Base-by-base conservation (phyloP, 345 rosid genomes). In the Pistacia vera region DNA sequence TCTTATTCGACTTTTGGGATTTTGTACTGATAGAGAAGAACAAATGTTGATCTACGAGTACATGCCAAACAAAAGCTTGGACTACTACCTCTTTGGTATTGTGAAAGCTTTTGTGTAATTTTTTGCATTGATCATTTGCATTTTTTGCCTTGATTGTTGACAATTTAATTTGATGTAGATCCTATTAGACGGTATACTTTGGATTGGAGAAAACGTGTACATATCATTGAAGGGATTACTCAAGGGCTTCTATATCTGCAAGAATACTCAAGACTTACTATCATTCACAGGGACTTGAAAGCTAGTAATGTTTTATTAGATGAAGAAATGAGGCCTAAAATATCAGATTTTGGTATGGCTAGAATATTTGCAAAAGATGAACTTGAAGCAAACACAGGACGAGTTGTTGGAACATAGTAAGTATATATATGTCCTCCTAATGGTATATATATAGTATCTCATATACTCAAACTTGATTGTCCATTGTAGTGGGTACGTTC, bases 301-400 rank as follows among this genome's bases (percentile, higher is more conserved):
- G 72, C 72, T 30, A 69, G 48, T 63, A 88, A 88, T 77, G 63
- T 82, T 65, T 81, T 88, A 71, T 68, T 88, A 17, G 89, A 86
- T 68, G 66, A 35, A 52, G 81, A 80, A 16, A 76, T 85, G 90
- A 75, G 65, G 16, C 85, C 87, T 0, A 88, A 83, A 71, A 85
- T 88, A 14, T 81, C 89, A 5, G 89, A 86, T 76, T 88, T 88
- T 3, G 91, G 91, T 38, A 81, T 86, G 86, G 91, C 87, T 58
- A 83, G 85, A 63, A 77, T 83, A 41, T 84, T 88, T 18, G 62
- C 56, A 75, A 76, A 57, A 33, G 71, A 82, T 63, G 76, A 85
- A 61, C 70, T 76, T 4, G 81, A 85, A 13, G 85, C 77, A 46
- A 85, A 66, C 10, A 83, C 85, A 0, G 54, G 54, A 1, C 73